These are phyloP conservation scores for Flagelloscypha sp. DNA, from an alignment of 768 basidiomycete species.

Conservation along the genomic window DNA sequence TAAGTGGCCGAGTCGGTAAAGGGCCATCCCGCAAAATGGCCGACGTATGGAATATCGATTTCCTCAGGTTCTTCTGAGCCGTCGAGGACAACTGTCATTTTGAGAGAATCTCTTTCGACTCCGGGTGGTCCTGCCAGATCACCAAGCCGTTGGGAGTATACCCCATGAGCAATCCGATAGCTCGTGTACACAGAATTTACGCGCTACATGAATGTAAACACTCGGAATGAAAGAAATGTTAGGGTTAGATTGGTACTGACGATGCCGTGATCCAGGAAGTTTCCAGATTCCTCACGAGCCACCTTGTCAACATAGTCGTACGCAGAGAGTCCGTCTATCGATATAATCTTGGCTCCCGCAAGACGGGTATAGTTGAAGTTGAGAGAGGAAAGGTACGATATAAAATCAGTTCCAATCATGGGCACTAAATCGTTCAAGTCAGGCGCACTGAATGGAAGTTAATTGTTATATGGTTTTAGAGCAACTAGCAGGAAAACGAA, in stretches of 20 bases:
- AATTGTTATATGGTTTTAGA: too few relatives aligned
- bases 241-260: too few relatives aligned
- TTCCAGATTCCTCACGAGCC: conserved; percentile 51
- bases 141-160: conserved; percentile 53
- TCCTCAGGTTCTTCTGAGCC: conserved; percentile 40
- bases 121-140: conserved; percentile 46
- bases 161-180: conserved; percentile 38
- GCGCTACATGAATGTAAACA: too few relatives aligned
- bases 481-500: too few relatives aligned
- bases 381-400: conserved; percentile 36
- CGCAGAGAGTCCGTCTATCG: conserved; percentile 45
- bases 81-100: conserved; percentile 36
- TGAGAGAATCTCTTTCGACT: conserved; percentile 37
- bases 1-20: conserved; percentile 46
- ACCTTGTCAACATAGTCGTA: conserved; percentile 50
- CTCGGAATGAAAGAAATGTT: too few relatives aligned
- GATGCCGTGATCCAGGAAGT: conserved; percentile 55
- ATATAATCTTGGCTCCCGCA: conserved; percentile 48
- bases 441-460: conserved; percentile 34
- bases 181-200: conserved; percentile 56
- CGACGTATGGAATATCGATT: conserved; percentile 45
- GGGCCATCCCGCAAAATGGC: conserved; percentile 33
- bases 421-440: conserved; percentile 44
- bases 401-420: conserved; percentile 37
- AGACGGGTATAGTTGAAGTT: conserved; percentile 52